phyloP scores from a whole-genome alignment of 1,284 basidiomycete species.

The Ceratobasidium papillatum region DNA sequence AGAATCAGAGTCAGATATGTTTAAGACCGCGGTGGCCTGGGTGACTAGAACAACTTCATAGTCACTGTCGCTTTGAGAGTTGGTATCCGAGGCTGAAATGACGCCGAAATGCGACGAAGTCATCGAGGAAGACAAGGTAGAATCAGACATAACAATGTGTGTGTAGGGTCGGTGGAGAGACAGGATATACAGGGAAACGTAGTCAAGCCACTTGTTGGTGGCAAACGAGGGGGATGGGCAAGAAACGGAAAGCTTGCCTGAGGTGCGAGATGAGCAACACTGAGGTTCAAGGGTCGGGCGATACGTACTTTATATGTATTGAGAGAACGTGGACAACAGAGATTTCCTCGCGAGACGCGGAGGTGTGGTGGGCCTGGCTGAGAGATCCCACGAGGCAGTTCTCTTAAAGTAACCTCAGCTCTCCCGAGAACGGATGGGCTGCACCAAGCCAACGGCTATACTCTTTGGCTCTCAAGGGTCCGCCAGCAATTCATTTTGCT shows the following conservation, averaged over 20 bases:
- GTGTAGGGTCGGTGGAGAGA: not conserved
- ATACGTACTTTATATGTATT: constrained; percentile 13
- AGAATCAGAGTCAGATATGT: constrained; percentile 29
- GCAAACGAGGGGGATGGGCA: constrained; percentile 19
- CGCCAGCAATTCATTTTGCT: constrained; percentile 1
- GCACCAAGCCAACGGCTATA: constrained; percentile 33
- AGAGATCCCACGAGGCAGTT: constrained; percentile 28
- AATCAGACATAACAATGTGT: not conserved
- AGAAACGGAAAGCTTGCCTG: not conserved
- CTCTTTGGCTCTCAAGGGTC: not conserved
- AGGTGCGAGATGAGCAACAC: not conserved
- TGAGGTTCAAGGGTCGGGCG: too few relatives aligned
- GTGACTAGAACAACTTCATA: constrained; percentile 33
- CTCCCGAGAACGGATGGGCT: constrained; percentile 21
- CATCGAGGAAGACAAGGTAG: constrained; percentile 4
- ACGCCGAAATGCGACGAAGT: constrained; percentile 17
- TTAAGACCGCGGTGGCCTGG: not conserved
- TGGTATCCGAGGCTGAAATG: constrained; percentile 12
- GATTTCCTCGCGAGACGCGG: constrained; percentile 12
- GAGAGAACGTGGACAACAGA: constrained; percentile 20
- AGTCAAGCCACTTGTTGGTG: not conserved
- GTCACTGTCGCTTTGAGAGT: constrained; percentile 26
- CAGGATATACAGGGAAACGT: not conserved
- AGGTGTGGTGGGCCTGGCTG: constrained; percentile 2
- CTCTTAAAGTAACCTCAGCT: constrained; percentile 26